Base-by-base conservation (phyloP, 2,329 filamentous ascomycete species). In the Calonectria montana region DNA sequence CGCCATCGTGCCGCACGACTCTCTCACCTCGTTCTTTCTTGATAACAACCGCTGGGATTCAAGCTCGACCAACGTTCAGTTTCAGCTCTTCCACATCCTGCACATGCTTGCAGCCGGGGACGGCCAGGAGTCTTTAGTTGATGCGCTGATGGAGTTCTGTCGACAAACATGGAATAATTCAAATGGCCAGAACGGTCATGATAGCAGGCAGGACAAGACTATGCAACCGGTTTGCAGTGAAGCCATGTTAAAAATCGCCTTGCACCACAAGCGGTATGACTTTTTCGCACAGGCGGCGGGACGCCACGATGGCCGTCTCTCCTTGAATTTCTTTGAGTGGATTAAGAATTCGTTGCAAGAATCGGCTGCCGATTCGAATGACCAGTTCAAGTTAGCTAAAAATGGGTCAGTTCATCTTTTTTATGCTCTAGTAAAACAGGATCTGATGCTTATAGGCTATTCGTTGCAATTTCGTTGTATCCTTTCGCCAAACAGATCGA, bases 1-100 rank as follows among this genome's bases (percentile, higher is more conserved):
- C 8, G 70, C 43, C 21, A 73, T 78, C 9, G 76, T 74, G 13
- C 76, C 76, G 35, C 69, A 68, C 6, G 70, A 76, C 29, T 73
- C 69, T 5, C n/a, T 79, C 4, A 3, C 29, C 18, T 48, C 53
- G 6, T 75, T 76, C 16, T 72, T 79, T 8, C 23, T 29, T 3
- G 18, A 45, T 7, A 2, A 13, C 2, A 43, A 18, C 18, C n/a
- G 16, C n/a, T 21, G 13, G 5, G 7, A 2, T 18, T 18, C 12
- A 25, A 6, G 15, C 64, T 76, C 10, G 25, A 55, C 5, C 75
- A 75, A 27, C 57, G 75, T n/a, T 62, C 70, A 48, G n/a, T 12
- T 16, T 3, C 21, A 9, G 27, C 6, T 10, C 13, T 13, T 25
- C 5, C 7, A 16, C 2, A 48, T 48, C 23, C 10, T 41, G 6